Conservation (phyloP, 2,329 filamentous ascomycete species). For the Claviceps sp. region DNA sequence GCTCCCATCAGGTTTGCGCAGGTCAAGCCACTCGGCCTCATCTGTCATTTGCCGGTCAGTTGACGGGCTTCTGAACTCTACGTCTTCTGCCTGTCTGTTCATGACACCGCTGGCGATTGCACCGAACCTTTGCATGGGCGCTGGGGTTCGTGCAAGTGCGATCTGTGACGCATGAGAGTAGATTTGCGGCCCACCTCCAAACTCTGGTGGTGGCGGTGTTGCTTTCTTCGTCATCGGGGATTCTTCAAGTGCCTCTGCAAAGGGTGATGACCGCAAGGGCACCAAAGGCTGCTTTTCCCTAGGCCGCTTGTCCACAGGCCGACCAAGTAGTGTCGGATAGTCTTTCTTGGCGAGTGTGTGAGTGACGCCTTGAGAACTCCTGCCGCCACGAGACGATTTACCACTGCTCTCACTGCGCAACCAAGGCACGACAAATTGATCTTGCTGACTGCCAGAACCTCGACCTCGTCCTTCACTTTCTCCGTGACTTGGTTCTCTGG, state of each 20-base stretch:
- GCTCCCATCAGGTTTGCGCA: neutral
- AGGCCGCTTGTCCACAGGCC: neutral
- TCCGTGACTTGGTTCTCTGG: neutral
- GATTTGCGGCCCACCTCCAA: neutral
- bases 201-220: neutral
- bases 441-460: neutral
- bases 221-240: neutral
- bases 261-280: neutral
- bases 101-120: neutral
- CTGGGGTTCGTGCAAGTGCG: constrained; percentile 4
- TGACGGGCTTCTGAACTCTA: neutral
- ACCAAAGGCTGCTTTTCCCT: too few relatives aligned
- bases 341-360: neutral
- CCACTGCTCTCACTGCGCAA: neutral
- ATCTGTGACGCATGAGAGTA: constrained; percentile 2
- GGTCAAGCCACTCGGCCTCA: neutral
- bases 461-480: neutral
- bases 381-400: neutral
- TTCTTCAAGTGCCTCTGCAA: too few relatives aligned
- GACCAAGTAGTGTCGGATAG: neutral
- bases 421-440: neutral
- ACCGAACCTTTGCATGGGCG: neutral
- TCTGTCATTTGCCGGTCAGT: neutral
- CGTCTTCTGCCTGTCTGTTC: neutral
- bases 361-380: neutral